Base-by-base conservation (phyloP, 441 rosid genomes). In the Adansonia rubrostipa region DNA sequence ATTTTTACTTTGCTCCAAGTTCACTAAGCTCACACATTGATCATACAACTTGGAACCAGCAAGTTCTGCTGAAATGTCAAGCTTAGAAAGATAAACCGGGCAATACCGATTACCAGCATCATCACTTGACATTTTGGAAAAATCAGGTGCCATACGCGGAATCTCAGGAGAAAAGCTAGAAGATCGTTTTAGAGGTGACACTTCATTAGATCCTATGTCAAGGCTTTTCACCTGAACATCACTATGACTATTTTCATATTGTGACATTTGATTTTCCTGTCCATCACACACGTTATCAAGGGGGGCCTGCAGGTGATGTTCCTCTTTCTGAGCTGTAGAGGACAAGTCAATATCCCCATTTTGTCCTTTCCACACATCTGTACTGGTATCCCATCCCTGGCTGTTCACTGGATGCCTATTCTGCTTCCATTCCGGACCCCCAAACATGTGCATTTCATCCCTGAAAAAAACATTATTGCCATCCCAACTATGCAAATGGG, bases 401-500 rank as follows among this genome's bases (percentile, higher is more conserved):
- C 87, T 87, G 77, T 80, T 89, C 86, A 88, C 81, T 1, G 68
- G 98, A 83, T 75, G 68, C 47, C 68, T 63, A 33, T 63, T 63
- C 47, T 33, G 68, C 20, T 91, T 96, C 99, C 99, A 94, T 40
- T 93, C 98, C 67, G 92, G 60, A 22, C 88, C 96, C 42, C 86
- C 89, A 87, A 83, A 94, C 76, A 93, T 80, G 80, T 86, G 93
- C 24, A 90, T 61, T n/a, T 96, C 98, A 82, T 92, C 98, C 92
- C 98, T 93, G 83, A 85, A 89, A 69, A 85, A 89, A 71, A 90
- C 89, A 82, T 88, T 89, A 82, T 85, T 91, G 82, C 94, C 93
- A 82, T 94, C 98, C 95, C 98, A 92, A 53, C 97, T 92, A 91
- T 89, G 99, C 88, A 96, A 77, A 79, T 87, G 96, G 80, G 98